Conservation (phyloP, 805 yeast species). For the Lachancea kluyveri region DNA sequence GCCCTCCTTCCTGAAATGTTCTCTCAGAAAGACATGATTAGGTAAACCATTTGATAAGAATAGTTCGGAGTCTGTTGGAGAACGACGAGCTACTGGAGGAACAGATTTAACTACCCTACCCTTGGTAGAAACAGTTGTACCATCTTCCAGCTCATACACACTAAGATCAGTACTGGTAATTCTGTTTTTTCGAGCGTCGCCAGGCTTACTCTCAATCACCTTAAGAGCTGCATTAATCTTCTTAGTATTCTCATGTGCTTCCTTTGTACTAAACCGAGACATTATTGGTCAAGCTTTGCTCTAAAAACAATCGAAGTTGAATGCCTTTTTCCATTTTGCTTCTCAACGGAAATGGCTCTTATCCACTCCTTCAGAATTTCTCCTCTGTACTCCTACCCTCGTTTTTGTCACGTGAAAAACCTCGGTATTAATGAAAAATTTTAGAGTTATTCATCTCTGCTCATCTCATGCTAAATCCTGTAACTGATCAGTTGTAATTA, state of each 20-base stretch:
- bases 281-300: too few relatives aligned
- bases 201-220: conserved; percentile 46
- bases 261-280: too few relatives aligned
- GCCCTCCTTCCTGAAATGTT: conserved; percentile 79
- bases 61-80: conserved; percentile 64
- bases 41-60: conserved; percentile 64
- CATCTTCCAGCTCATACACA: conserved; percentile 44
- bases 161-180: conserved; percentile 29
- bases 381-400: too few relatives aligned
- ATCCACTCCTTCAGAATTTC: too few relatives aligned
- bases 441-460: background rate
- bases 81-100: conserved; percentile 55
- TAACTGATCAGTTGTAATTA: too few relatives aligned
- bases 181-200: conserved; percentile 4
- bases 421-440: background rate
- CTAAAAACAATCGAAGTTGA: too few relatives aligned
- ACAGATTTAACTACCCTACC: conserved; percentile 48
- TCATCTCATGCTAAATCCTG: too few relatives aligned
- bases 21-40: conserved; percentile 59
- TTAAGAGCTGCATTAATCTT: conserved; percentile 62
- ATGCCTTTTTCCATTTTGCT: too few relatives aligned
- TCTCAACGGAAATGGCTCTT: too few relatives aligned
- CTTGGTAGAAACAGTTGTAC: conserved; percentile 41
- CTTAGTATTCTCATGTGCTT: conserved; percentile 40
- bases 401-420: too few relatives aligned